Conservation (phyloP, 1,284 basidiomycete species). For the Marasmius fiardii region DNA sequence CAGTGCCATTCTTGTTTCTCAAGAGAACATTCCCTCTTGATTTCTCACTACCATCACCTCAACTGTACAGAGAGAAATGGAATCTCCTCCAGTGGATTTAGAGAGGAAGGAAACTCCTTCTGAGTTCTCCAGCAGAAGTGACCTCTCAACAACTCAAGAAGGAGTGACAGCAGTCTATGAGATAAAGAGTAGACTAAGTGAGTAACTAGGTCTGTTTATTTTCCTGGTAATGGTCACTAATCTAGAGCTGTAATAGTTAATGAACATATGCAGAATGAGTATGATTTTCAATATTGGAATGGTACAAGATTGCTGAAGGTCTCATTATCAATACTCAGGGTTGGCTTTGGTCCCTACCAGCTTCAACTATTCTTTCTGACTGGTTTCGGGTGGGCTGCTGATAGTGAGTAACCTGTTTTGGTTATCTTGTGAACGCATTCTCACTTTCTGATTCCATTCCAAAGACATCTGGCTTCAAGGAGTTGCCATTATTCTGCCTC, state of each 20-base stretch:
- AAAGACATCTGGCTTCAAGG: conserved; percentile 53
- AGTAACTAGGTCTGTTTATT: neutral
- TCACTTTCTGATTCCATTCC: conserved; percentile 10
- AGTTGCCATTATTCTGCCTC: conserved; percentile 47
- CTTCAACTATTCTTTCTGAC: neutral
- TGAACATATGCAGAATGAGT: neutral
- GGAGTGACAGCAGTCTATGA: neutral
- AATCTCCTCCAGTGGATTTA: neutral
- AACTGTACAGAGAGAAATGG: neutral
- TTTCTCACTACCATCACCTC: neutral
- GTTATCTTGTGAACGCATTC: conserved; percentile 1
- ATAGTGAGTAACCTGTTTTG: conserved; percentile 1
- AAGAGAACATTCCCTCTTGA: neutral
- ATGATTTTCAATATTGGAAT: neutral
- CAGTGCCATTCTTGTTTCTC: neutral
- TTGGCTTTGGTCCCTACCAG: neutral
- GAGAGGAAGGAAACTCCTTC: neutral
- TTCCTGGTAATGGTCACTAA: neutral
- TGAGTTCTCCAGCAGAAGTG: neutral
- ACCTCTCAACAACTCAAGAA: neutral
- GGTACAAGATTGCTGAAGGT: neutral
- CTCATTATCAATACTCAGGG: neutral
- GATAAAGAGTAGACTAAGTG: neutral
- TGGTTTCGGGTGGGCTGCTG: neutral
- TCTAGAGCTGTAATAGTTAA: neutral